Conservation (phyloP, 352 stramenopile genomes). For the Phytopythium montanum region DNA sequence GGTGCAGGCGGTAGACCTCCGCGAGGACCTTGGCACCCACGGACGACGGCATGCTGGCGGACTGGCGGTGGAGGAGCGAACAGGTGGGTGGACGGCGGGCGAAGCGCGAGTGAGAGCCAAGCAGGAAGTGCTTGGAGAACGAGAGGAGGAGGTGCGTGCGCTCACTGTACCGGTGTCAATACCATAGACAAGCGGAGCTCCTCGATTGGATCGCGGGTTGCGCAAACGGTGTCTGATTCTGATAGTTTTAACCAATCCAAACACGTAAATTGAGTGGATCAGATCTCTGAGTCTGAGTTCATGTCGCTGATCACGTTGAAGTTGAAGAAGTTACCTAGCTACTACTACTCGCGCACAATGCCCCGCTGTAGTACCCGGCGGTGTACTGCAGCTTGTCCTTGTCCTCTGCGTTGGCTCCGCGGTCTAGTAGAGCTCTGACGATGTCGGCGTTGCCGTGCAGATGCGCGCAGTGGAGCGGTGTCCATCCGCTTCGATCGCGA, state of each 20-base stretch:
- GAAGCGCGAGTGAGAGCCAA: slow-evolving; percentile 1
- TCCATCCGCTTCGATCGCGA: slow-evolving; percentile 51
- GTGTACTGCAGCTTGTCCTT: slow-evolving; percentile 43
- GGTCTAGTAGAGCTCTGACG: slow-evolving; percentile 24
- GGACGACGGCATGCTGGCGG: slow-evolving; percentile 26
- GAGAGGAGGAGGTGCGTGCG: not conserved
- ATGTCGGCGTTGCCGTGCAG: slow-evolving; percentile 44
- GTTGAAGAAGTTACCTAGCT: no score
- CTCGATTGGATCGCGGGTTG: slow-evolving; percentile 19
- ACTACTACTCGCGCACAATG: not conserved
- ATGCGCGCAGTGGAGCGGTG: slow-evolving; percentile 50
- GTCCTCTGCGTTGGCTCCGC: slow-evolving; percentile 20
- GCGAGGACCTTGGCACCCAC: slow-evolving; percentile 60
- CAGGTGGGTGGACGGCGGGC: not conserved
- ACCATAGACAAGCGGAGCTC: not conserved
- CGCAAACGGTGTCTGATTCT: slow-evolving; percentile 24
- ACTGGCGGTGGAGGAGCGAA: not conserved
- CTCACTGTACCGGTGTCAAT: not conserved
- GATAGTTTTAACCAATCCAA: slow-evolving; percentile 20
- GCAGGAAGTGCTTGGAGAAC: not conserved
- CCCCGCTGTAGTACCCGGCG: slow-evolving; percentile 14
- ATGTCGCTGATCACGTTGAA: not conserved
- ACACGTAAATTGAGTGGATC: not conserved
- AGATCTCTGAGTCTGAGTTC: not conserved
- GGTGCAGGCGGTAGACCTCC: slow-evolving; percentile 80